These are phyloP conservation scores for Cryptococcus sp. DNA, from an alignment of 1,284 basidiomycete genomes.

Conservation along the genomic window DNA sequence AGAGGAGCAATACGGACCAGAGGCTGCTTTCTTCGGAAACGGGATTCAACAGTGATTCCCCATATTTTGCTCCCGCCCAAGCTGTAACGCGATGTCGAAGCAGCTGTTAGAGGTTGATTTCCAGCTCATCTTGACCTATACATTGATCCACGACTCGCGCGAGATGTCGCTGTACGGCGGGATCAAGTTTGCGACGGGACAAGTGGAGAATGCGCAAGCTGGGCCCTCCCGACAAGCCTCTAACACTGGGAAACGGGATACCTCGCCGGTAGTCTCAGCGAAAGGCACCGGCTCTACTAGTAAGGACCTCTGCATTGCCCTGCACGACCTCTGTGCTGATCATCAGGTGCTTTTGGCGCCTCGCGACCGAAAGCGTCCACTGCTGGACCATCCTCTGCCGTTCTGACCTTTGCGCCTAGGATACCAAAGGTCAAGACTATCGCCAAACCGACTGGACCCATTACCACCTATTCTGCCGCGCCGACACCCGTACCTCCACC, in stretches of 20 bases:
- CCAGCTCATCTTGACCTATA: too few species aligned
- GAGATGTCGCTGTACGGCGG: slow-evolving; percentile 28
- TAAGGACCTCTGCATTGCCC: not conserved
- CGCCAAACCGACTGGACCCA: not conserved
- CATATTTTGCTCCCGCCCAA: too few species aligned
- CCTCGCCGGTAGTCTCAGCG: not conserved
- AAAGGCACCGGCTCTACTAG: not conserved
- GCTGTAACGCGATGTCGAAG: too few species aligned
- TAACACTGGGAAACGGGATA: not conserved
- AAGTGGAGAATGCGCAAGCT: slow-evolving; percentile 1
- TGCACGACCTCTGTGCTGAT: not conserved
- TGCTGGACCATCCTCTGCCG: slow-evolving; percentile 26
- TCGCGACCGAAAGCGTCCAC: slow-evolving; percentile 9
- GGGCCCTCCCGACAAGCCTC: not conserved
- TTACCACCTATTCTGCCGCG: slow-evolving; percentile 6
- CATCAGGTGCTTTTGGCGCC: too few species aligned
- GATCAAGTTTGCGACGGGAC: slow-evolving; percentile 32
- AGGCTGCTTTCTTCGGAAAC: too few species aligned
- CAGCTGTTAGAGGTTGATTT: too few species aligned
- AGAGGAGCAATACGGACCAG: too few species aligned
- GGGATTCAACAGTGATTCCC: too few species aligned
- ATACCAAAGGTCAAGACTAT: slow-evolving; percentile 27
- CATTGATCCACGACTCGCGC: too few species aligned
- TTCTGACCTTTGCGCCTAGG: slow-evolving; percentile 43
- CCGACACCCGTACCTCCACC: slow-evolving; percentile 6